These are phyloP conservation scores for Nicotiana paniculata DNA, from an alignment of 257 asterid species.

Conservation along the genomic window DNA sequence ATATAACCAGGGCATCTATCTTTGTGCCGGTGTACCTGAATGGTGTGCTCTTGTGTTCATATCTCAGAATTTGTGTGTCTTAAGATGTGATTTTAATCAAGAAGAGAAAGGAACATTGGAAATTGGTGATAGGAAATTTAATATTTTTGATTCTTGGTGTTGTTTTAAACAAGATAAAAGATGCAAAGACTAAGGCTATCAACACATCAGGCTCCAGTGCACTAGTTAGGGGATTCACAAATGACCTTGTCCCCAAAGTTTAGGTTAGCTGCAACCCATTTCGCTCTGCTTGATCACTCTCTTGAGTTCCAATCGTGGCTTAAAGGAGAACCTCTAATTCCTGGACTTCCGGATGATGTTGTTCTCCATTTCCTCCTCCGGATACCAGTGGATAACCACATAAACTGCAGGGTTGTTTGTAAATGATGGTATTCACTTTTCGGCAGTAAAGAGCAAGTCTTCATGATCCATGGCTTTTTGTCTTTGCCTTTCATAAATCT, in stretches of 20 bases:
- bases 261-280: conserved; percentile 32
- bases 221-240: conserved; percentile 73
- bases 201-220: conserved; percentile 67
- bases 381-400: conserved; percentile 54
- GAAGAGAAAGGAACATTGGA: not conserved
- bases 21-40: no score
- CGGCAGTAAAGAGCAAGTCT: conserved; percentile 65
- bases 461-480: conserved; percentile 65
- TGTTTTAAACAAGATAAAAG: not conserved
- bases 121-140: not conserved
- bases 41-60: no score
- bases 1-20: no score
- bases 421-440: conserved; percentile 68
- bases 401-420: conserved; percentile 38
- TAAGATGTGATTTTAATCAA: not conserved
- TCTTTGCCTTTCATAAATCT: conserved; percentile 57
- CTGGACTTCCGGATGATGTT: conserved; percentile 84
- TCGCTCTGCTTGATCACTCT: conserved; percentile 9
- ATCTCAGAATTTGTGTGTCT: not conserved
- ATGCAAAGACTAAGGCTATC: conserved; percentile 26
- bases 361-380: conserved; percentile 76
- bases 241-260: conserved; percentile 58
- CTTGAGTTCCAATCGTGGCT: no score
- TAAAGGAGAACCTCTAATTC: conserved; percentile 39
- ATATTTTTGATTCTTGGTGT: not conserved